Percentiles rank a stretch among this genome's conserved stretches.
phyloP scores from a whole-genome alignment of 2,329 filamentous ascomycete genomes.

The Alternaria viburni region DNA sequence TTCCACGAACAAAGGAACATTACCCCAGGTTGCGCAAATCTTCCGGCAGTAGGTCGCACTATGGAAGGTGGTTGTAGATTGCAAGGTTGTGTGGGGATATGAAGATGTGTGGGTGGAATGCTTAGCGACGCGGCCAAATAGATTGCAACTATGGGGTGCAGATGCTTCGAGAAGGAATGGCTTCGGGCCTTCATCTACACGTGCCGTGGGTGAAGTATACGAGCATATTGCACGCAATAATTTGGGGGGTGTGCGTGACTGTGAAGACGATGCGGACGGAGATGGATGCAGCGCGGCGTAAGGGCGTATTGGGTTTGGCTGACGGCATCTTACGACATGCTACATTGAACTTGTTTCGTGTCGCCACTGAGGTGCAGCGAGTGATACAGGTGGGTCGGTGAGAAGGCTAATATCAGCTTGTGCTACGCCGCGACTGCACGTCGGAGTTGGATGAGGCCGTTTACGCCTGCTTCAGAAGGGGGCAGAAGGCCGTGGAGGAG shows the following conservation, averaged over 20 bases:
- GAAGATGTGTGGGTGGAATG: constrained; percentile 23
- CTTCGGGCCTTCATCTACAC: constrained; percentile 21
- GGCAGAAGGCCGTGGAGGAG: background rate
- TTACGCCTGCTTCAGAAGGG: background rate
- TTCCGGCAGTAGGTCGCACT: constrained; percentile 37
- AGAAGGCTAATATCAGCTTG: constrained; percentile 18
- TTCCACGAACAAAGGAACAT: constrained; percentile 27
- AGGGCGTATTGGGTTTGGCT: constrained; percentile 31
- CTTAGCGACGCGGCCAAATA: constrained; percentile 33
- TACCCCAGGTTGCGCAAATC: constrained; percentile 43
- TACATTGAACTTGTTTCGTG: constrained; percentile 32
- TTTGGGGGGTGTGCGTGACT: constrained; percentile 22
- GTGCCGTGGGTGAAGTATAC: constrained; percentile 4
- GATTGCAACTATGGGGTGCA: constrained; percentile 43
- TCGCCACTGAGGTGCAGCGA: constrained; percentile 32
- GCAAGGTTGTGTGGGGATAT: constrained; percentile 39
- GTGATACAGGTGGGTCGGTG: constrained; percentile 32
- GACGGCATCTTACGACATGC: constrained; percentile 39
- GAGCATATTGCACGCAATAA: constrained; percentile 30
- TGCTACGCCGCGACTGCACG: constrained; percentile 16
- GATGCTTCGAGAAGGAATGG: constrained; percentile 37
- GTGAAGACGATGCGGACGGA: constrained; percentile 17
- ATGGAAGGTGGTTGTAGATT: constrained; percentile 33
- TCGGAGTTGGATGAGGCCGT: constrained; percentile 13
- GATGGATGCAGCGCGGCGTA: constrained; percentile 16